These are phyloP conservation scores for Microcyclospora tardicrescens DNA, from an alignment of 2,329 filamentous ascomycete species.

Conservation along the genomic window DNA sequence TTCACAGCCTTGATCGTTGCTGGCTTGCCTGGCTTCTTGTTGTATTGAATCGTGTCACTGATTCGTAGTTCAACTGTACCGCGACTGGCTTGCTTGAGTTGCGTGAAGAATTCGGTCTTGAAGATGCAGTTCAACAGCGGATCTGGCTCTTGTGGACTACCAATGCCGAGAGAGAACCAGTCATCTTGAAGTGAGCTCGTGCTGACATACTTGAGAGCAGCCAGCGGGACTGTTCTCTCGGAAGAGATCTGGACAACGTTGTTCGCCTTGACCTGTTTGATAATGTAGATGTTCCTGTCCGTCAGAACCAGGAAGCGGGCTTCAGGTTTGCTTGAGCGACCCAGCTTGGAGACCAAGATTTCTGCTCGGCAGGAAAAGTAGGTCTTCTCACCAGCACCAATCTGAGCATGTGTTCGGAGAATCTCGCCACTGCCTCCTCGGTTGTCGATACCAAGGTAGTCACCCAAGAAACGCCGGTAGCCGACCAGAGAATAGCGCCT, in stretches of 20 bases:
- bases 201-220: constrained; percentile 78
- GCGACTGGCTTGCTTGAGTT: constrained; percentile 67
- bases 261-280: constrained; percentile 72
- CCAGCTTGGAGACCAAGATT: constrained; percentile 84
- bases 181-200: constrained; percentile 76
- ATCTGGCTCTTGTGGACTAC: constrained; percentile 83
- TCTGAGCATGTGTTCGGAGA: constrained; percentile 60
- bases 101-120: constrained; percentile 95
- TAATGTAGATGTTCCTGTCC: constrained; percentile 68
- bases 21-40: constrained; percentile 93
- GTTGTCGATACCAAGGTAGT: constrained; percentile 84
- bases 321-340: constrained; percentile 85
- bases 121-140: constrained; percentile 87
- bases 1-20: constrained; percentile 81
- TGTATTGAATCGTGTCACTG: constrained; percentile 77
- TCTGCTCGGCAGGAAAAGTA: constrained; percentile 89
- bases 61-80: constrained; percentile 74
- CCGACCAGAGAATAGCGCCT: constrained; percentile 82
- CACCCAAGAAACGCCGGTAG: constrained; percentile 82
- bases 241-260: constrained; percentile 67
- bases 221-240: constrained; percentile 70
- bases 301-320: constrained; percentile 77
- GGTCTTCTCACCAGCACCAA: constrained; percentile 55
- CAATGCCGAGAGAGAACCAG: constrained; percentile 88
- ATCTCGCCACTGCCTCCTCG: constrained; percentile 66